A percentile compares a stretch with the other conserved stretches of the same genome.
Evolutionary conservation across 306 rosid species (phyloP).

Genomic region (Dryas alaskensis): DNA sequence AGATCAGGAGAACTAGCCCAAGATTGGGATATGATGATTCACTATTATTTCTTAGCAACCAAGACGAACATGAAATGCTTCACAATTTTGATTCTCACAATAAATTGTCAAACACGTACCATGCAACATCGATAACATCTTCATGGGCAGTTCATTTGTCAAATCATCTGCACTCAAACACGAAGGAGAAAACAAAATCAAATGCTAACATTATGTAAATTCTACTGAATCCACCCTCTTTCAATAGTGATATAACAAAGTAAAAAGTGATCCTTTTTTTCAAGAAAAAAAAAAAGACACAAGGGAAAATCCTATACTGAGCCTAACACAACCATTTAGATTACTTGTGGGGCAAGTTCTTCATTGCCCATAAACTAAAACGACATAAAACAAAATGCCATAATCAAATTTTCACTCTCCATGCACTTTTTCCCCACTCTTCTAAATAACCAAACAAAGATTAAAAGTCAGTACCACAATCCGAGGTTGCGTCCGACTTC

Average conservation of each 20-base stretch:
- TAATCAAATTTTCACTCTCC: background rate
- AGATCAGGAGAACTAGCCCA: conserved; percentile 26
- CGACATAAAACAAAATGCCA: background rate
- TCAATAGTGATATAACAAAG: background rate
- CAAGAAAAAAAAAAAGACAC: background rate
- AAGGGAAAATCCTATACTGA: background rate
- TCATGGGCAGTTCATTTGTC: conserved; percentile 21
- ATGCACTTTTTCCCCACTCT: background rate
- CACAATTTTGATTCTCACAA: conserved; percentile 4
- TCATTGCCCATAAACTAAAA: conserved; percentile 5
- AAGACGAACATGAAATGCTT: conserved; percentile 2
- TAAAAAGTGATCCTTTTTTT: background rate
- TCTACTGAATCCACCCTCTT: background rate
- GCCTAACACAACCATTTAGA: conserved; percentile 17
- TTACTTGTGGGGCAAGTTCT: conserved; percentile 3
- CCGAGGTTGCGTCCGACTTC: conserved; percentile 28
- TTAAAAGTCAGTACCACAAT: conserved; percentile 42
- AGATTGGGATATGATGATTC: background rate
- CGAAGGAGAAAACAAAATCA: background rate
- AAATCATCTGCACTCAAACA: conserved; percentile 54
- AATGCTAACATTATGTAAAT: background rate
- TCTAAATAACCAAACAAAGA: conserved; percentile 22
- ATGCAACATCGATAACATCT: conserved; percentile 40
- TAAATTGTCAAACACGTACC: conserved; percentile 46
- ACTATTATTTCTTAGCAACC: background rate